Conservation (phyloP, 2,329 filamentous ascomycete genomes). For the Neurospora sp. region DNA sequence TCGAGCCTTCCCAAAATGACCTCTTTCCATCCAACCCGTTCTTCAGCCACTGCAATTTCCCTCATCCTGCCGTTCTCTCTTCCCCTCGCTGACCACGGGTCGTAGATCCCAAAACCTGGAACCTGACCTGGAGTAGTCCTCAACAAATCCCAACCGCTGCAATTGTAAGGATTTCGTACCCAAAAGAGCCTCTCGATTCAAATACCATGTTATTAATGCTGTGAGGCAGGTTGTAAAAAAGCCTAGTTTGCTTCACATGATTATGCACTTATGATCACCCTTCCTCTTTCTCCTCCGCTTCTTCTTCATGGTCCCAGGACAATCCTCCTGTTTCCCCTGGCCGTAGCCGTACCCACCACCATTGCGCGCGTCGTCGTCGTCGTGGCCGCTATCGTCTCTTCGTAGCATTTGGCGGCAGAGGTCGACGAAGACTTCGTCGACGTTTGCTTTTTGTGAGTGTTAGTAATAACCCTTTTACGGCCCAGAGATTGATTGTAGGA, state of each 20-base stretch:
- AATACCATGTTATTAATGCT: neutral
- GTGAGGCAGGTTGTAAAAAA: neutral
- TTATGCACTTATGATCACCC: neutral
- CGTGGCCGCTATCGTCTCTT: constrained; percentile 44
- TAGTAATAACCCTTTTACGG: constrained; percentile 10
- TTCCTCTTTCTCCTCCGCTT: neutral
- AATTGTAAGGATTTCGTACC: too few species aligned
- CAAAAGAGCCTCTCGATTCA: neutral
- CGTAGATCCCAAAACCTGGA: too few species aligned
- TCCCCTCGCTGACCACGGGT: too few species aligned
- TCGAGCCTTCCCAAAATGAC: neutral
- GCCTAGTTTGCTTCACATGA: neutral
- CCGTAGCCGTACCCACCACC: neutral
- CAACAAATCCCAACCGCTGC: neutral
- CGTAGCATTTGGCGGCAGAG: constrained; percentile 75
- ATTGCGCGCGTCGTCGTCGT: neutral
- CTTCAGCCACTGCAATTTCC: neutral
- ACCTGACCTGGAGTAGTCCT: neutral
- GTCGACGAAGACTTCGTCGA: constrained; percentile 82
- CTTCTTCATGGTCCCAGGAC: neutral
- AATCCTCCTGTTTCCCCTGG: neutral
- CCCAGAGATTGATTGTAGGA: neutral
- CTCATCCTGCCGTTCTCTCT: neutral
- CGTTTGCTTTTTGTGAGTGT: constrained; percentile 48
- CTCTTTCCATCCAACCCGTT: neutral